phyloP scores from a whole-genome alignment of 2,329 filamentous ascomycete species.

The Diplodia seriata region DNA sequence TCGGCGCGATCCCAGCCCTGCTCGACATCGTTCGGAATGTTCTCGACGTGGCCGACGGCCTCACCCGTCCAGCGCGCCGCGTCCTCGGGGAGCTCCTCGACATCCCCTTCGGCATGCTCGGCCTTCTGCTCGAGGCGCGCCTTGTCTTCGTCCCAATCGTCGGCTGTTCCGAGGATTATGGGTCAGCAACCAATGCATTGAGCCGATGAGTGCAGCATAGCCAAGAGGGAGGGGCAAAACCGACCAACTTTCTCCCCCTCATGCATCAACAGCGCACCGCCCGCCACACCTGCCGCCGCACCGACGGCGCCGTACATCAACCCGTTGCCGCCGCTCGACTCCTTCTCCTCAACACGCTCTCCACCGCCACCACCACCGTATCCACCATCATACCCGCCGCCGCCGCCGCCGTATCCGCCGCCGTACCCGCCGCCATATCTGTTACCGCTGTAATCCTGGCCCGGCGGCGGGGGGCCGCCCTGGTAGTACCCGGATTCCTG shows the following conservation, averaged over 20 bases:
- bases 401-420: constrained; percentile 13
- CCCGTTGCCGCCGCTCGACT: constrained; percentile 39
- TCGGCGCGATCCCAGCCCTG: constrained; percentile 44
- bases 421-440: constrained; percentile 32
- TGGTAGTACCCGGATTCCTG: constrained; percentile 32
- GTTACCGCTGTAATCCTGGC: constrained; percentile 33
- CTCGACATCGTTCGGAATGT: constrained; percentile 43
- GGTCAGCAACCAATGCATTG: not conserved
- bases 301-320: constrained; percentile 50
- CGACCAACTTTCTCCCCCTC: constrained; percentile 49
- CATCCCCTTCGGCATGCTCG: constrained; percentile 39
- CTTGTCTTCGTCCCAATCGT: constrained; percentile 46
- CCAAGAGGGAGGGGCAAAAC: constrained; percentile 37
- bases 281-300: constrained; percentile 51
- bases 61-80: constrained; percentile 34
- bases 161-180: constrained; percentile 37
- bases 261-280: constrained; percentile 55
- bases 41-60: constrained; percentile 44
- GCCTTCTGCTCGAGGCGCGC: constrained; percentile 38
- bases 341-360: constrained; percentile 37
- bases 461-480: constrained; percentile 26
- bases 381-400: constrained; percentile 6
- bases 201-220: not conserved
- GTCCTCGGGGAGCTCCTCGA: constrained; percentile 44
- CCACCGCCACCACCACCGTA: constrained; percentile 28